Conservation (phyloP, 768 basidiomycete genomes). For the Pholiota microspora region DNA sequence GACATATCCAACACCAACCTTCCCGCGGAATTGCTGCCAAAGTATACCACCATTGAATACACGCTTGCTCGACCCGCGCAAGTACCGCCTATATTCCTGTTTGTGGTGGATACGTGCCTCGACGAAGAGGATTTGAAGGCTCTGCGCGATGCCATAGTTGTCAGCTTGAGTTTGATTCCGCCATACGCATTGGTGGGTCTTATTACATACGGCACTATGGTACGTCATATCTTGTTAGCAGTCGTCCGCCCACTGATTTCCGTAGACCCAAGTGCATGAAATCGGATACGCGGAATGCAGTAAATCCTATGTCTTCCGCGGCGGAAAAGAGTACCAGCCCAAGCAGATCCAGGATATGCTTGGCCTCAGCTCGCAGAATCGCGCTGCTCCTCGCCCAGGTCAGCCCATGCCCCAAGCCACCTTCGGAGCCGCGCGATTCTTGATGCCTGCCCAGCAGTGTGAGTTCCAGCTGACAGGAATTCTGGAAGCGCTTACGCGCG, state of each 20-base stretch:
- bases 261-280: constrained; percentile 97
- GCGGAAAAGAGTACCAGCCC: constrained; percentile 92
- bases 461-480: constrained; percentile 97
- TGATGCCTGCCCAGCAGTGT: constrained; percentile 87
- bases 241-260: background rate
- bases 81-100: constrained; percentile 95
- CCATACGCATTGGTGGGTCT: constrained; percentile 94
- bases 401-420: constrained; percentile 79
- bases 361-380: constrained; percentile 73
- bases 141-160: constrained; percentile 89
- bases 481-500: constrained; percentile 80
- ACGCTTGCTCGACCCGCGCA: constrained; percentile 91
- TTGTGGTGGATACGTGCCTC: constrained; percentile 95
- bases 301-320: constrained; percentile 99
- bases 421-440: constrained; percentile 86
- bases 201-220: constrained; percentile 98
- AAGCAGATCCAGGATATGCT: constrained; percentile 99
- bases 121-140: constrained; percentile 96
- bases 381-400: constrained; percentile 84
- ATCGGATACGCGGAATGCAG: constrained; percentile 94
- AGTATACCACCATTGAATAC: constrained; percentile 99
- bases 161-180: constrained; percentile 90
- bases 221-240: constrained; percentile 29
- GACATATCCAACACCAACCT: constrained; percentile 97
- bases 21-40: constrained; percentile 92